Base-by-base conservation (phyloP, 805 yeast genomes). In the Grigorovia jiainica region DNA sequence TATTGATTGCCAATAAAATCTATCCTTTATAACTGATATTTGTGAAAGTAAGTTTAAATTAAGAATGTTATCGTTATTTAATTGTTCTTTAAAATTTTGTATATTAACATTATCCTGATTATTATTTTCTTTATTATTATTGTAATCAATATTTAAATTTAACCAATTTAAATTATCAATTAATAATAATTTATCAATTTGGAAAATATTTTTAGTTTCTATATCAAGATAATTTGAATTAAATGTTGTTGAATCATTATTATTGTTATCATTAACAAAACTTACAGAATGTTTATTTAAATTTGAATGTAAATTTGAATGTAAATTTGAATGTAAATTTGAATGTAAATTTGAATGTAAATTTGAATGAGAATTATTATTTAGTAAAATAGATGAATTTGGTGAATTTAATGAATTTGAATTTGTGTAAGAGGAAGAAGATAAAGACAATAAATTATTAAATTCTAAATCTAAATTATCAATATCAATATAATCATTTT, bases 1-100 rank as follows among this genome's bases (percentile, higher is more conserved):
- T 95, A 92, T 87, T 0, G 90, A 76, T 62, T 92, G 97, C 98
- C 98, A 92, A 63, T 87, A 95, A 10, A 89, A 67, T 38, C 97
- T 71, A 56, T 87, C 97, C 9, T 78, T 53, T 7, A 81, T 78
- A 19, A 54, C 49, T 6, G 67, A 62, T 41, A 64, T 61, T 4
- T 61, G 48, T 5, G 57, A 43, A 10, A 63, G 39, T 20, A 44
- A 31, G 30, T 48, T 43, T n/a, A 30, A 20, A 23, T 25, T 8
- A 13, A 38, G 25, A 10, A 33, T 30, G 6, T 20, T 21, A 16
- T 43, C 40, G n/a, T 25, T 13, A 13, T 25, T 30, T 23, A 23
- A 31, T 7, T 13, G 15, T 16, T 39, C 41, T 4, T 17, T 17
- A 16, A 39, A 39, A 7, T 7, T 19, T 23, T 24, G 24, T 6